Conservation (phyloP, 1,139 yeast genomes). For the Debaryomyces udenii region DNA sequence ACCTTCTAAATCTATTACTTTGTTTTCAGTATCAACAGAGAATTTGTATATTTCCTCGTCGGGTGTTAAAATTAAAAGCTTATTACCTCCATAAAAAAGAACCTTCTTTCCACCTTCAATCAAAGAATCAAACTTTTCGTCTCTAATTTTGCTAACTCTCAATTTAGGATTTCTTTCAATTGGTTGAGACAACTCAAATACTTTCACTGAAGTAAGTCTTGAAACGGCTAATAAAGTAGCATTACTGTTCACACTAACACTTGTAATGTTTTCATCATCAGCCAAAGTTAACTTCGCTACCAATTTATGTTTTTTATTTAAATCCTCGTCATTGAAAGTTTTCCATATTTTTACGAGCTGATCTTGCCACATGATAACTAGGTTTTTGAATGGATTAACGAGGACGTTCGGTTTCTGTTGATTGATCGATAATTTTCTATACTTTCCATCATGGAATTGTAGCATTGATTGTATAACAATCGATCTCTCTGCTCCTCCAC, state of each 20-base stretch:
- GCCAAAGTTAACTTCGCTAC: conserved; percentile 67
- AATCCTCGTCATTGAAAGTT: conserved; percentile 37
- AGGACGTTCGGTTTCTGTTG: conserved; percentile 63
- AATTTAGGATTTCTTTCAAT: conserved; percentile 37
- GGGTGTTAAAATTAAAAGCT: conserved; percentile 60
- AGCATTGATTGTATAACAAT: conserved; percentile 71
- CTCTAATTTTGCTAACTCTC: conserved; percentile 55
- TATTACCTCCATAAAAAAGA: conserved; percentile 43
- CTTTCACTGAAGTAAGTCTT: conserved; percentile 66
- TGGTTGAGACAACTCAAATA: conserved; percentile 58
- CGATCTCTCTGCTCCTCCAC: conserved; percentile 89
- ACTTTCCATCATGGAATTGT: conserved; percentile 73
- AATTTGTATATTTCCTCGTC: conserved; percentile 65
- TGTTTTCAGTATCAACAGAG: conserved; percentile 33
- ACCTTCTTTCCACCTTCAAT: conserved; percentile 61
- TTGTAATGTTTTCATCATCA: conserved; percentile 81
- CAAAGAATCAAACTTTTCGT: conserved; percentile 46
- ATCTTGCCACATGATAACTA: conserved; percentile 79
- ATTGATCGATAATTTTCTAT: conserved; percentile 68
- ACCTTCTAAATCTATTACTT: conserved; percentile 36
- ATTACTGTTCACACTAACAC: conserved; percentile 67
- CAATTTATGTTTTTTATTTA: conserved; percentile 40
- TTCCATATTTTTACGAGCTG: conserved; percentile 84
- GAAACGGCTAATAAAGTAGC: conserved; percentile 73
- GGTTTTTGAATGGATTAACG: conserved; percentile 49